phyloP scores from a whole-genome alignment of 441 rosid species.

The Bruguiera hainesii region DNA sequence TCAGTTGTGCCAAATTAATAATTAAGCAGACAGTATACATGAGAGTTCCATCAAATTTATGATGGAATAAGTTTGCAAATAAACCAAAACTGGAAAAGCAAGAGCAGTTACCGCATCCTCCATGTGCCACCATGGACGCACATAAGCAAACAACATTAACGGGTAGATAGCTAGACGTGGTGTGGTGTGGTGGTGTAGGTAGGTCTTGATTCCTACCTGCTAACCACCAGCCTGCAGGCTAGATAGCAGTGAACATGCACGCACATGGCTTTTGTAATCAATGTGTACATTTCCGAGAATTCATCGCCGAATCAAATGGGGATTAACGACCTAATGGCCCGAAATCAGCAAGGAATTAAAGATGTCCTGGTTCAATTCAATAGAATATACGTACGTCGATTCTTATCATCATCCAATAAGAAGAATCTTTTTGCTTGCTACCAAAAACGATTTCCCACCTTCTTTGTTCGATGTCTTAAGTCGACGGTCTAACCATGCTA shows the following conservation, averaged over 20 bases:
- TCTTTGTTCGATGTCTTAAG: neutral
- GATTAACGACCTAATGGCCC: no score
- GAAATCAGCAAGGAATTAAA: no score
- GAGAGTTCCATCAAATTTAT: no score
- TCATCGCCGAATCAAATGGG: no score
- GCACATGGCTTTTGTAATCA: neutral
- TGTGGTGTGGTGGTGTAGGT: neutral
- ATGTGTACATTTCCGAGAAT: neutral
- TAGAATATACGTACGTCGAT: neutral
- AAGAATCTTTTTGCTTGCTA: neutral
- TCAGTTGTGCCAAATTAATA: no score
- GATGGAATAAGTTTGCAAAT: no score
- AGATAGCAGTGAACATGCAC: neutral
- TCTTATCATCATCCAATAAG: neutral
- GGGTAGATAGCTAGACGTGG: neutral
- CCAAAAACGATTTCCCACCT: neutral
- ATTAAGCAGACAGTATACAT: no score
- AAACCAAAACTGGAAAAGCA: no score
- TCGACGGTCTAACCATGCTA: slow-evolving; percentile 21
- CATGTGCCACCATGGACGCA: neutral
- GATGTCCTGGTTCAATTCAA: neutral
- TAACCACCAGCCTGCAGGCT: slow-evolving; percentile 9
- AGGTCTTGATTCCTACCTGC: neutral
- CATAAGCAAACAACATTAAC: neutral
- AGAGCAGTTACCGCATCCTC: no score